phyloP scores from a whole-genome alignment of 2,329 filamentous ascomycete species.

The Clonostachys solani region DNA sequence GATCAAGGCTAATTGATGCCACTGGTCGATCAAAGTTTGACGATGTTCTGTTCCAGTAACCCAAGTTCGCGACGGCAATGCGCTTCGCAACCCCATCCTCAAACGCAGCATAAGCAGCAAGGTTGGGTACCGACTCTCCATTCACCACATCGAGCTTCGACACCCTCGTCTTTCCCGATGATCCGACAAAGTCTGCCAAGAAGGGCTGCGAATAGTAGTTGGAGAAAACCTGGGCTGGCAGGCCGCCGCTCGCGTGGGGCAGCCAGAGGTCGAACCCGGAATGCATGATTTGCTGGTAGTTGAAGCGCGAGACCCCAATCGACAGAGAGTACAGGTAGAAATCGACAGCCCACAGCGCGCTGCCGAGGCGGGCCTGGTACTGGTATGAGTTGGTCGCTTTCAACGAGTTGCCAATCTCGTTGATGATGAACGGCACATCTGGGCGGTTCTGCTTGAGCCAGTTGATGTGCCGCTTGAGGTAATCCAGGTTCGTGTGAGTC shows the following conservation, averaged over 20 bases:
- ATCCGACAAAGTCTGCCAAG: constrained; percentile 26
- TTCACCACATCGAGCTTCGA: constrained; percentile 10
- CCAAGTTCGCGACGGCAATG: constrained; percentile 22
- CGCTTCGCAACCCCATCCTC: constrained; percentile 16
- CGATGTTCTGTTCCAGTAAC: constrained; percentile 26
- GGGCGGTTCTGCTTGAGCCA: constrained; percentile 22
- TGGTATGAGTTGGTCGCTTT: constrained; percentile 18
- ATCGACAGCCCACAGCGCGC: constrained; percentile 28
- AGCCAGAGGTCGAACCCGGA: constrained; percentile 20
- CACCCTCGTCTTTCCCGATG: constrained; percentile 15
- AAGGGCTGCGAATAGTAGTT: constrained; percentile 30
- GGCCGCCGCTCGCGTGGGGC: constrained; percentile 15
- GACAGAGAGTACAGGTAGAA: constrained; percentile 26
- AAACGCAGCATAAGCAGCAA: constrained; percentile 21
- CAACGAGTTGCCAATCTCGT: constrained; percentile 28
- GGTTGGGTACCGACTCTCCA: constrained; percentile 12
- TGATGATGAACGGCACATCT: constrained; percentile 23
- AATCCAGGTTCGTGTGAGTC: constrained; percentile 14
- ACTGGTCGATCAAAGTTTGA: neutral
- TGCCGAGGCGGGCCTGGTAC: constrained; percentile 25
- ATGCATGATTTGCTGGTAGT: constrained; percentile 32
- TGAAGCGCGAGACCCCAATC: constrained; percentile 25
- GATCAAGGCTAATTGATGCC: neutral
- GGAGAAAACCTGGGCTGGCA: constrained; percentile 22
- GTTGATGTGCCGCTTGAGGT: constrained; percentile 18